These are phyloP conservation scores for Phylloporus arenicola DNA, from an alignment of 768 basidiomycete genomes.

Conservation along the genomic window DNA sequence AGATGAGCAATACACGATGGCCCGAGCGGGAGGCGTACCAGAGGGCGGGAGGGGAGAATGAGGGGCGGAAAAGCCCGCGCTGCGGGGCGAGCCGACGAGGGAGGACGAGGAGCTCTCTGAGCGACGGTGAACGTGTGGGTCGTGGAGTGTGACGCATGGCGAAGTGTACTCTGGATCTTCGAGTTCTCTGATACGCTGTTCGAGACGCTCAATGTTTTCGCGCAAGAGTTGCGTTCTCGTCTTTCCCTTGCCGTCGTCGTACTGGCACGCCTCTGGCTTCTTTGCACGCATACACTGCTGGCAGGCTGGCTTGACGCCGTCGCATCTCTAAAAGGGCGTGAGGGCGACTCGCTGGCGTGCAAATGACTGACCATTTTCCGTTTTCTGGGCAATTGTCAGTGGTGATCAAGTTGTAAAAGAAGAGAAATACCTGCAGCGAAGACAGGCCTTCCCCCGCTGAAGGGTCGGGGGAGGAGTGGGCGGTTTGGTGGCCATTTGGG, in stretches of 20 bases:
- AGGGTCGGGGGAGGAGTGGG: conserved; percentile 37
- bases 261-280: conserved; percentile 69
- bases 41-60: conserved; percentile 57
- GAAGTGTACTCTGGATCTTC: conserved; percentile 70
- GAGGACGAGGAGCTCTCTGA: conserved; percentile 51
- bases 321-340: conserved; percentile 54
- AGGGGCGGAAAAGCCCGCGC: conserved; percentile 46
- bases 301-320: conserved; percentile 71
- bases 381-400: conserved; percentile 40
- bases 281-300: conserved; percentile 76
- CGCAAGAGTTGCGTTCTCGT: conserved; percentile 74
- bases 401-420: conserved; percentile 4
- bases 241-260: conserved; percentile 82
- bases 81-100: conserved; percentile 44
- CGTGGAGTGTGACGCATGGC: conserved; percentile 63
- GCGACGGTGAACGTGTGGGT: conserved; percentile 48
- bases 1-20: conserved; percentile 3
- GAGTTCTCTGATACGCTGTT: conserved; percentile 66
- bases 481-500: conserved; percentile 28
- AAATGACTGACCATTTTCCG: conserved; percentile 55
- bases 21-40: conserved; percentile 30
- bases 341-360: conserved; percentile 5
- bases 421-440: conserved; percentile 58
- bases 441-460: conserved; percentile 66
- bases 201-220: conserved; percentile 69